Conservation (phyloP, 106 monocot genomes). For the Gastrodia elata region DNA sequence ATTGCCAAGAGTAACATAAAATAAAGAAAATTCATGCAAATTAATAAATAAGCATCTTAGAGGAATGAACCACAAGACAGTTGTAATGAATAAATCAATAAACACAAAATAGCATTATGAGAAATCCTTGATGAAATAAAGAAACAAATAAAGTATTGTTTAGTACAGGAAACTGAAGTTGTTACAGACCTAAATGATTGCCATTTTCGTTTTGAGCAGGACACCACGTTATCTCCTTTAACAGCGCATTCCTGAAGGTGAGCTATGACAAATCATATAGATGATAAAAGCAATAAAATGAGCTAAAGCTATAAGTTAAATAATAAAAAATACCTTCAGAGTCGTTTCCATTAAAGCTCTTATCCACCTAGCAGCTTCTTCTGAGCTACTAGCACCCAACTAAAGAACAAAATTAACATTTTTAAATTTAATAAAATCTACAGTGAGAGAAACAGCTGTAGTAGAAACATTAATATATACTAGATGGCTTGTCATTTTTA, state of each 20-base stretch:
- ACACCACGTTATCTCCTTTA: conserved; percentile 36
- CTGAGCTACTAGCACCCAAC: conserved; percentile 95
- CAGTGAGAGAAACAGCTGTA: not conserved
- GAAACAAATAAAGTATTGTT: not conserved
- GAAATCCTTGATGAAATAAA: not conserved
- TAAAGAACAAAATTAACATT: conserved; percentile 17
- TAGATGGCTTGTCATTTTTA: not conserved
- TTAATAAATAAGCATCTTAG: not conserved
- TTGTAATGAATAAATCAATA: not conserved
- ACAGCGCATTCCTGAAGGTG: conserved; percentile 43
- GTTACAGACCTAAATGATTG: conserved; percentile 57
- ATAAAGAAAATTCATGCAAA: not conserved
- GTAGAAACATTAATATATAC: not conserved
- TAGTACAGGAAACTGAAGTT: not conserved
- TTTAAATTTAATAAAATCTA: conserved; percentile 1
- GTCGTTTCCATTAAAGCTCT: conserved; percentile 61
- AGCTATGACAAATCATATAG: not conserved
- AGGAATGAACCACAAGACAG: too few relatives aligned
- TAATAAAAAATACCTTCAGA: conserved; percentile 28
- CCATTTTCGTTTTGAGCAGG: conserved; percentile 53
- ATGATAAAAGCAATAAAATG: conserved; percentile 7
- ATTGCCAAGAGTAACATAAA: not conserved
- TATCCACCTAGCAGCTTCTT: conserved; percentile 89
- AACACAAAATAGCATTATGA: not conserved
- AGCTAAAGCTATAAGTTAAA: not conserved